Base-by-base conservation (phyloP, 176 grass and related monocot species). In the Cymbopogon citratus region DNA sequence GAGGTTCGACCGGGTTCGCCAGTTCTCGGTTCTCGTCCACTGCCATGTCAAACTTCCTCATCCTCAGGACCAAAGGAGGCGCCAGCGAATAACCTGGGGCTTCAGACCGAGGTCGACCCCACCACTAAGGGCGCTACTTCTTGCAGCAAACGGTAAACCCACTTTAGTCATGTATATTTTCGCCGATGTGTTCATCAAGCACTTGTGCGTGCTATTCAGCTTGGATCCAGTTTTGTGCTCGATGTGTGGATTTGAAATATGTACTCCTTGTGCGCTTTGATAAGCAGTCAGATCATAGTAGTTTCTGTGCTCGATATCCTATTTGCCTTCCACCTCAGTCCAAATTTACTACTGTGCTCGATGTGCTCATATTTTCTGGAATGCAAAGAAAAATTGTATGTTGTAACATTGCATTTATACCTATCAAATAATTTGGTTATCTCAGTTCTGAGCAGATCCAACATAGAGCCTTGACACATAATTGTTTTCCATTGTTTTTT, bases 111-210 rank as follows among this genome's bases (percentile, higher is more conserved):
- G 66, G 79, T 81, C 25, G 92, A 98, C 33, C 86, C 90, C 12
- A 90, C 95, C 9, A 98, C 95, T 54, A 95, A 93, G 43, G 88
- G 95, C 44, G 95, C 44, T 98, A 98, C 86, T 88, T 98, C 89
- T 73, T 98, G 92, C 95, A 98, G 81, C 95, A 98, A 66, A 95
- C 92, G 12, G 95, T 95, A 80, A 85, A 29, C 25, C 28, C 4
- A 12, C 49, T 78, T 5, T 35, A 18, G 4, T 4, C 63, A 11
- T 56, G 3, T 6, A 5, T 74, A 10, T 29, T 29, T 57, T 68
- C 36, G 3, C 12, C 25, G 0, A 62, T 36, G 14, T 24, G 31
- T 59, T n/a, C 21, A 43, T 71, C 24, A 3, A 63, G 1, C 61
- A 1, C 2, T 2, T 5, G 12, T 46, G 3, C n/a, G 7, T 40